Evolutionary conservation across 768 basidiomycete species (phyloP).

Genomic region (Hericium coralloides): DNA sequence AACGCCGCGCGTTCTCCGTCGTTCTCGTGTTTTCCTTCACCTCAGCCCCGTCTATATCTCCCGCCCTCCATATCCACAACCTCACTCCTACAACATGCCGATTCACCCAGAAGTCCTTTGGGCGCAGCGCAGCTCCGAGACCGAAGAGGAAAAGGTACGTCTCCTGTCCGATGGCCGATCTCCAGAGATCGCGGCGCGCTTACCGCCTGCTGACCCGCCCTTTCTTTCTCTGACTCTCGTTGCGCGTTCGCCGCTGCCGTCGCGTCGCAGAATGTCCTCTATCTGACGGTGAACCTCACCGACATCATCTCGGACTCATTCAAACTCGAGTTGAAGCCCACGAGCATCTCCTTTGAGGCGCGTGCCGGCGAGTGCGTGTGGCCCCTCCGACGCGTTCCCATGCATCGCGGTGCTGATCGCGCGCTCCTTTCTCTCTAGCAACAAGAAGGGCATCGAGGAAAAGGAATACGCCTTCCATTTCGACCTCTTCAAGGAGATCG

Average conservation of each 20-base stretch:
- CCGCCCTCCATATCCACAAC: not conserved
- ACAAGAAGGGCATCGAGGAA: constrained; percentile 32
- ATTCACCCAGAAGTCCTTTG: constrained; percentile 84
- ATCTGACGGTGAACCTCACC: constrained; percentile 76
- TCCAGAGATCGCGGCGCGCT: constrained; percentile 5
- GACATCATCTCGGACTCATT: constrained; percentile 55
- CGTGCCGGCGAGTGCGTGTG: constrained; percentile 51
- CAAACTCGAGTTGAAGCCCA: constrained; percentile 49
- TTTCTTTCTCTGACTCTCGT: not conserved
- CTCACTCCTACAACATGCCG: constrained; percentile 5
- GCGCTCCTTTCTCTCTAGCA: not conserved
- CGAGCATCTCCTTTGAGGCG: constrained; percentile 55
- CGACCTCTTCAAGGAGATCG: constrained; percentile 67
- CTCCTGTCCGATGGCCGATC: not conserved
- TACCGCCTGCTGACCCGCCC: not conserved
- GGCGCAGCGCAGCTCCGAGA: constrained; percentile 82
- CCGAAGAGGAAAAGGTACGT: constrained; percentile 57
- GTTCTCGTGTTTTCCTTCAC: not conserved
- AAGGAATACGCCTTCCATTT: constrained; percentile 70
- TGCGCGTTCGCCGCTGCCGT: constrained; percentile 1
- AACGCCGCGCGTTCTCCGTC: not conserved
- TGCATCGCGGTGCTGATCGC: not conserved
- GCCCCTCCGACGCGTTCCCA: not conserved
- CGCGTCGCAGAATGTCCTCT: constrained; percentile 66
- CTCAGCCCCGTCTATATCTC: constrained; percentile 1